These are phyloP conservation scores for Aspergillus sp. DNA, from an alignment of 2,329 filamentous ascomycete species.

Conservation along the genomic window DNA sequence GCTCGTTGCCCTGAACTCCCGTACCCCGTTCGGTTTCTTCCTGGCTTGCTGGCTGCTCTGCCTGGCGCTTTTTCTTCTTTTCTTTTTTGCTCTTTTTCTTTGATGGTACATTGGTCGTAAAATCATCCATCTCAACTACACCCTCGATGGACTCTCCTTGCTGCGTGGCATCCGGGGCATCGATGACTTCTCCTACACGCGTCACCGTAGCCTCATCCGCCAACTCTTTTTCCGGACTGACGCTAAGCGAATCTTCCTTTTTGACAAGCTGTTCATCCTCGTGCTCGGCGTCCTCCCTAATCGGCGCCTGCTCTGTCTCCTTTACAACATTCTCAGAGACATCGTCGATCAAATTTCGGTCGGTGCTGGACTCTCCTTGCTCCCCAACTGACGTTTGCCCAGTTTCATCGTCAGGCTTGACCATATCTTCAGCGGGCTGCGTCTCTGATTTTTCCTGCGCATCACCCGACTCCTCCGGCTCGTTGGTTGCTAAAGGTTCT, in stretches of 20 bases:
- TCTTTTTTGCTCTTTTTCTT: conserved; percentile 32
- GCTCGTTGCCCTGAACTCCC: background rate
- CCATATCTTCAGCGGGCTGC: background rate
- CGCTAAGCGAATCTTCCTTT: background rate
- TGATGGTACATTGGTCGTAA: conserved; percentile 10
- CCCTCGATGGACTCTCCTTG: conserved; percentile 7
- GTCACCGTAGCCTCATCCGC: conserved; percentile 14
- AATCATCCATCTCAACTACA: conserved; percentile 4
- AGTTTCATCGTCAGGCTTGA: background rate
- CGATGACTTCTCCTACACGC: conserved; percentile 24
- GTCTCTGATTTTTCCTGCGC: background rate
- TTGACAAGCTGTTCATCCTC: background rate
- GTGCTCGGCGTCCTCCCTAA: background rate
- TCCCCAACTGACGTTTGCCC: background rate
- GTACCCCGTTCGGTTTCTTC: conserved; percentile 9
- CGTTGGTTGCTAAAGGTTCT: conserved; percentile 7
- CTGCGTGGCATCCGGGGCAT: conserved; percentile 9
- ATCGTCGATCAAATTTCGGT: background rate
- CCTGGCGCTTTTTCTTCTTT: conserved; percentile 29
- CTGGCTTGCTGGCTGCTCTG: conserved; percentile 10
- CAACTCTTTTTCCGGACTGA: background rate
- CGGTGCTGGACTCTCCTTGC: background rate
- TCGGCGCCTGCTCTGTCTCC: background rate
- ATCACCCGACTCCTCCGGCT: conserved; percentile 10
- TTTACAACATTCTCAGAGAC: background rate